Conservation (phyloP, 2,329 filamentous ascomycete genomes). For the Juglanconis sp. region DNA sequence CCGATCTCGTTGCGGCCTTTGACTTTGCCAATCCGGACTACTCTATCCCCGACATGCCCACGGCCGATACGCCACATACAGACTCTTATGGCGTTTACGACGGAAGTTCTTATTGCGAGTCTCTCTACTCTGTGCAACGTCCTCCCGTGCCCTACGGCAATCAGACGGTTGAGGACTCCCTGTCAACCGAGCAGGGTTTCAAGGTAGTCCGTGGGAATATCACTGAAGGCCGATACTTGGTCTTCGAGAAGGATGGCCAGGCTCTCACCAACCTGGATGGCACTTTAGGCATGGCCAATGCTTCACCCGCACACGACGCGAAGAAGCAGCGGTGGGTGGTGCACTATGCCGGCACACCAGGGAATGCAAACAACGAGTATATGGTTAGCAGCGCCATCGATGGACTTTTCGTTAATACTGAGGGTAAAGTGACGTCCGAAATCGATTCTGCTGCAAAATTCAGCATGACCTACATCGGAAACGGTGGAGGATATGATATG, state of each 20-base stretch:
- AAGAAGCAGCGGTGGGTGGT: background rate
- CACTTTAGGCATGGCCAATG: background rate
- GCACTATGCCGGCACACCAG: background rate
- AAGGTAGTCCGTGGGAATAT: constrained; percentile 47
- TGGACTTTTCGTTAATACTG: background rate
- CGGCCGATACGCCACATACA: constrained; percentile 38
- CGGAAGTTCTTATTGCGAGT: constrained; percentile 42
- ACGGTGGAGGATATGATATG: background rate
- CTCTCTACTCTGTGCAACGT: constrained; percentile 32
- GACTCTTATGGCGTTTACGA: constrained; percentile 40
- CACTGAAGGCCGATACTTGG: constrained; percentile 52
- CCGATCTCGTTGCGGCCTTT: constrained; percentile 16
- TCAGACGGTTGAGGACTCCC: constrained; percentile 27
- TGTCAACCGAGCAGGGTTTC: constrained; percentile 46
- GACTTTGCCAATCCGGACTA: constrained; percentile 46
- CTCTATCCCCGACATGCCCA: constrained; percentile 42
- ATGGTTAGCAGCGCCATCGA: background rate
- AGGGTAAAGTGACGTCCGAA: background rate
- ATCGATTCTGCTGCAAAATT: background rate
- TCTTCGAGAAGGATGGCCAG: constrained; percentile 40
- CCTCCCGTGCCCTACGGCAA: constrained; percentile 47
- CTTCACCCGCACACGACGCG: background rate
- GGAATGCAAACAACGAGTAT: background rate
- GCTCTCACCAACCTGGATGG: constrained; percentile 36
- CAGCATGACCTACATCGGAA: background rate